Evolutionary conservation across 257 asterid species (phyloP).

Genomic region (Solanum lycopersicoides): DNA sequence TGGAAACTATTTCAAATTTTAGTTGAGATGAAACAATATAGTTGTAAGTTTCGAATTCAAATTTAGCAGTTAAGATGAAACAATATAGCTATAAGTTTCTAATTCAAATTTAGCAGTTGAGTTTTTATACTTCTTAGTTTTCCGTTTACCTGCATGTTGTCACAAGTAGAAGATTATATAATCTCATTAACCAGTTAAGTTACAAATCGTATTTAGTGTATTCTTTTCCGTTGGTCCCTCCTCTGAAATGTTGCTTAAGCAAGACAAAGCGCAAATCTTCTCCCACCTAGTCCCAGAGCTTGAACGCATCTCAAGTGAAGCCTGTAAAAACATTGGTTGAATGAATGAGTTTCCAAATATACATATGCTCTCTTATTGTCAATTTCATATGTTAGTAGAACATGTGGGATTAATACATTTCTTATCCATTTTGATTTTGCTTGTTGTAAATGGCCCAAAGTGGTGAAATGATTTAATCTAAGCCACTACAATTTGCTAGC

Average conservation of each 20-base stretch:
- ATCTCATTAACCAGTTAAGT: neutral
- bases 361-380: neutral
- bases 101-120: neutral
- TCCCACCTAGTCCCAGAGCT: neutral
- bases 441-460: neutral
- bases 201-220: neutral
- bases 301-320: neutral
- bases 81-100: neutral
- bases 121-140: neutral
- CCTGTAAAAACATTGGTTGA: neutral
- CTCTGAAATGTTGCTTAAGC: neutral
- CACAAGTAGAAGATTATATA: neutral
- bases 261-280: neutral
- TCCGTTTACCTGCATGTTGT: neutral
- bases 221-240: neutral
- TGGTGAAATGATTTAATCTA: neutral
- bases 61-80: neutral
- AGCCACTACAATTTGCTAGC: neutral
- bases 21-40: neutral
- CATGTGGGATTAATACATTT: neutral
- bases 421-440: neutral
- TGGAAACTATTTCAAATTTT: neutral
- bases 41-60: neutral
- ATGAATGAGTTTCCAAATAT: neutral
- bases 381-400: neutral